phyloP scores from a whole-genome alignment of 306 rosid genomes.

The Myrica gale region DNA sequence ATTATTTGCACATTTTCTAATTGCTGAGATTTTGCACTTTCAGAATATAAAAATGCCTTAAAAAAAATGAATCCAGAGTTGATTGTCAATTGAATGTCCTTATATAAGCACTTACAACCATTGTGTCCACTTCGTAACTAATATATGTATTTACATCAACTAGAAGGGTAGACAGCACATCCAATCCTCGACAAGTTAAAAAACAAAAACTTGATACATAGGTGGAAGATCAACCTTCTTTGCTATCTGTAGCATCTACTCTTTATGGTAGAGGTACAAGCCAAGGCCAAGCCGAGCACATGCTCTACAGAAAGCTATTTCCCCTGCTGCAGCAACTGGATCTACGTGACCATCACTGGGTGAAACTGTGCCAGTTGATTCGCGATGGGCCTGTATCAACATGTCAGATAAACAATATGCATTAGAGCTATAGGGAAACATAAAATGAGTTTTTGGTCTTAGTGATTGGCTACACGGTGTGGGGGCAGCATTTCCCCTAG shows the following conservation, averaged over 20 bases:
- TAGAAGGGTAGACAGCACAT: conserved; percentile 4
- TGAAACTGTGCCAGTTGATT: conserved; percentile 85
- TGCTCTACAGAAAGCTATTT: conserved; percentile 91
- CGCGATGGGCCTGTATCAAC: conserved; percentile 76
- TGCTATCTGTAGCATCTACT: conserved; percentile 28
- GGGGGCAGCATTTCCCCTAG: not conserved
- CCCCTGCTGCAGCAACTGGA: conserved; percentile 95
- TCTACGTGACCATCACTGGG: conserved; percentile 51
- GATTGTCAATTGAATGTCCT: too few species aligned
- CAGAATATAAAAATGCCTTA: too few species aligned
- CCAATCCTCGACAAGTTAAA: conserved; percentile 8
- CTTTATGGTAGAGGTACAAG: conserved; percentile 86
- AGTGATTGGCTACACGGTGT: not conserved
- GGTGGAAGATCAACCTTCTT: not conserved
- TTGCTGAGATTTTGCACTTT: too few species aligned
- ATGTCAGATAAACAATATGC: not conserved
- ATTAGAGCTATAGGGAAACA: not conserved
- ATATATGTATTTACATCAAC: conserved; percentile 24
- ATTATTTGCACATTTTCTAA: too few species aligned
- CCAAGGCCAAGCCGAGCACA: conserved; percentile 99
- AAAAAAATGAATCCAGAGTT: too few species aligned
- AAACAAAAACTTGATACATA: conserved; percentile 8
- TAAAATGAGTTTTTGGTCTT: not conserved
- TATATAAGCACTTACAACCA: too few species aligned
- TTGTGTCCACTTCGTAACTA: conserved; percentile 3